These are phyloP conservation scores for Barnettozyma wickerhamii DNA, from an alignment of 805 yeast genomes.

Conservation along the genomic window DNA sequence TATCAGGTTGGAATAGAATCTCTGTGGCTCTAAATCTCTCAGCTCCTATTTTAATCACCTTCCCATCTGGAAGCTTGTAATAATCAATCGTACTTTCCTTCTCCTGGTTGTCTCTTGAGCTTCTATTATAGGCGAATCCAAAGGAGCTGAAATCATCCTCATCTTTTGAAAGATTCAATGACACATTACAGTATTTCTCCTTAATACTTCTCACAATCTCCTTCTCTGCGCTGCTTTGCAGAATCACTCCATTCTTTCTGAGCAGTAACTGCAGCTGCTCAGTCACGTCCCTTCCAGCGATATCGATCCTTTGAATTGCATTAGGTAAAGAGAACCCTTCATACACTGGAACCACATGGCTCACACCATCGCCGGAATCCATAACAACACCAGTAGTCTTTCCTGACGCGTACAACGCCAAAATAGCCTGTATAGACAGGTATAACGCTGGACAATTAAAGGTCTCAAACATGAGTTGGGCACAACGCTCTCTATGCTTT, in stretches of 20 bases:
- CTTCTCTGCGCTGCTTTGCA: constrained; percentile 71
- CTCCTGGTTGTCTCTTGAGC: constrained; percentile 1
- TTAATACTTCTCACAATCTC: constrained; percentile 78
- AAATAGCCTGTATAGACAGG: constrained; percentile 88
- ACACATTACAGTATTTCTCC: constrained; percentile 67
- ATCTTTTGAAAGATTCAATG: constrained; percentile 51
- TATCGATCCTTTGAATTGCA: constrained; percentile 66
- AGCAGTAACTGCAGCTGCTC: constrained; percentile 65
- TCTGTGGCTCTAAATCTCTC: constrained; percentile 77
- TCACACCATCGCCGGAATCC: constrained; percentile 93
- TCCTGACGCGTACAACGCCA: constrained; percentile 84
- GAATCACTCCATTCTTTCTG: constrained; percentile 61
- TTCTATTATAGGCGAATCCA: constrained; percentile 10
- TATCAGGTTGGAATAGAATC: constrained; percentile 73
- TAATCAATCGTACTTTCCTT: constrained; percentile 18
- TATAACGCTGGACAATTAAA: constrained; percentile 88
- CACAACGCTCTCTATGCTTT: constrained; percentile 84
- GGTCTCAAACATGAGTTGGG: constrained; percentile 86
- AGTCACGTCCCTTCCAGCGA: constrained; percentile 87
- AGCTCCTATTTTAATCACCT: constrained; percentile 54
- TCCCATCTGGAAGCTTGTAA: constrained; percentile 84
- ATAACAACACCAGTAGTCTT: constrained; percentile 86
- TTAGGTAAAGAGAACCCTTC: constrained; percentile 81
- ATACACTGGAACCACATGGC: constrained; percentile 83
- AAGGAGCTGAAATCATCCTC: constrained; percentile 41